Evolutionary conservation across 2,329 filamentous ascomycete species (phyloP), one percentile per base, ranked within the genome.

Genomic region (Colletotrichum sp.): DNA sequence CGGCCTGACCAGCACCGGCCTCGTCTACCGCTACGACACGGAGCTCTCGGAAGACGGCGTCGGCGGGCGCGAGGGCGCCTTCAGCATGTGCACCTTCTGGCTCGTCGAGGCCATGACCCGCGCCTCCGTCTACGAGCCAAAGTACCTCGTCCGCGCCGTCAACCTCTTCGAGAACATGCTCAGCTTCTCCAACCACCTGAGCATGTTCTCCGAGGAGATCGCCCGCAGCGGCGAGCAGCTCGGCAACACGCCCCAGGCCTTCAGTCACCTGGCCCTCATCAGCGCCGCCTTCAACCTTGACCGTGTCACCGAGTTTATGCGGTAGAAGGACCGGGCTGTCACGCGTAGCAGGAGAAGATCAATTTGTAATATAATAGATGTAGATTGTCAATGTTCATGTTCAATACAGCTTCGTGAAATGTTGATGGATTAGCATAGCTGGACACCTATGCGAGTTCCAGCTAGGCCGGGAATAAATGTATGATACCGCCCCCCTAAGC

Each of bases 81-180:
- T 96, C 81, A 92, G 90, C 80, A 95, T 96, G 93, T 95, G 94
- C 81, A 96, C 94, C 1, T 96, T 96, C 82, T 96, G 94, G 94
- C 90, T 95, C 1, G 93, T 96, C 15, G 94, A 96, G 84, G 93
- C 94, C 28, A 89, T 96, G 85, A 95, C 93, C 34, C 89, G 94
- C 36, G 93, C 93, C 78, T 86, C 90, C 79, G 85, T 88, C 64
- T 93, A 94, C 82, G 92, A 94, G 78, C 86, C 87, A n/a, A 92
- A 90, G 77, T 94, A 94, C 79, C 85, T 93, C 24, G 83, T 87
- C 15, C 87, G 89, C 13, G 91, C 94, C 8, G 88, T 94, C 78
- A 93, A 90, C 78, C 87, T 95, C 57, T 96, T 96, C 79, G 94
- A 96, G 84, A 95, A 95, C 80, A 94, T 95, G 88, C 87, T 96